Conservation (phyloP, 805 yeast genomes). For the Blastobotrys peoriensis region DNA sequence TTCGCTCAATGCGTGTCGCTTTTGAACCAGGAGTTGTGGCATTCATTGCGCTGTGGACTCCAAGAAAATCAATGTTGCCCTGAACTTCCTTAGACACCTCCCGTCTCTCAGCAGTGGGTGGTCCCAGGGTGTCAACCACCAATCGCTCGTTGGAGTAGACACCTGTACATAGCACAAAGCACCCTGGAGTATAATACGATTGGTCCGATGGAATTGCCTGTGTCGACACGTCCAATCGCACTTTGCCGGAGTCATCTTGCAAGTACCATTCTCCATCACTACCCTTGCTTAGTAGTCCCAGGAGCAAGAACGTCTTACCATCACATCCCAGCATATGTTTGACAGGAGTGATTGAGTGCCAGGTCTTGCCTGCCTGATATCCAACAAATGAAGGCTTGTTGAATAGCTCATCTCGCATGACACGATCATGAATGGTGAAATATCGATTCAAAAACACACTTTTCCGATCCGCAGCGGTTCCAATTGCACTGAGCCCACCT, state of each 20-base stretch:
- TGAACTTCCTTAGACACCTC: constrained; percentile 58
- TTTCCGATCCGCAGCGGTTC: constrained; percentile 20
- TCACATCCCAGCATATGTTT: constrained; percentile 84
- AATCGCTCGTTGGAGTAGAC: constrained; percentile 57
- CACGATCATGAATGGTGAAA: constrained; percentile 58
- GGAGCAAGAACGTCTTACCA: constrained; percentile 64
- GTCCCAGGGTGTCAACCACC: constrained; percentile 69
- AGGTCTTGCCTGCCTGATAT: constrained; percentile 6
- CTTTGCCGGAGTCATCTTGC: constrained; percentile 74
- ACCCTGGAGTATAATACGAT: constrained; percentile 63
- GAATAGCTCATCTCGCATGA: constrained; percentile 70
- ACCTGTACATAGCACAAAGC: constrained; percentile 78
- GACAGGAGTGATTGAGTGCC: constrained; percentile 52
- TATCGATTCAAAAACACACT: constrained; percentile 42
- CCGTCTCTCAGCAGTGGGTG: constrained; percentile 83
- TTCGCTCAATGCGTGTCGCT: constrained; percentile 34
- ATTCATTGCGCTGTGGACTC: constrained; percentile 33
- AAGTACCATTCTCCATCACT: constrained; percentile 64
- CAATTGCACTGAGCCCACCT: constrained; percentile 12
- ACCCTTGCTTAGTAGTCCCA: constrained; percentile 67
- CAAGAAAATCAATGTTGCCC: constrained; percentile 72
- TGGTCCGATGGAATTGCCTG: constrained; percentile 59
- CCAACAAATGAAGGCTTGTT: constrained; percentile 36
- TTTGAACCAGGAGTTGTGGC: constrained; percentile 12
- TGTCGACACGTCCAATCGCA: constrained; percentile 51